Conservation (phyloP, 73 alveolate species). For the Paramecium octaurelia region DNA sequence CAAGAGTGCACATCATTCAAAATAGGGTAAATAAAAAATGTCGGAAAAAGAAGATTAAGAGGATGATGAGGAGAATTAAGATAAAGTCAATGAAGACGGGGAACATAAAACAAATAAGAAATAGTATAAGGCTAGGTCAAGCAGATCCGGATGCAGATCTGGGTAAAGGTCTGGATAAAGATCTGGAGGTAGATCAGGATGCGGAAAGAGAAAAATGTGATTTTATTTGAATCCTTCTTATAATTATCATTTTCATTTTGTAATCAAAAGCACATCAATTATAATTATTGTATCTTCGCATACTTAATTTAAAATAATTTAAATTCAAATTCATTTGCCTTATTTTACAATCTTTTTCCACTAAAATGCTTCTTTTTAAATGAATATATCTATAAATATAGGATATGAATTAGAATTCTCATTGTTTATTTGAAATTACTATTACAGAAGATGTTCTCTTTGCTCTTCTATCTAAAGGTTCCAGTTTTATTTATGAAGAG, state of each 20-base stretch:
- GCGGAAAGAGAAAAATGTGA: not conserved
- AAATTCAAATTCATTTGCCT: too few relatives aligned
- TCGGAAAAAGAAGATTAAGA: not conserved
- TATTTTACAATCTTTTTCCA: too few relatives aligned
- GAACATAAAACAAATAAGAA: not conserved
- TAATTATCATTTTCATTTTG: not conserved
- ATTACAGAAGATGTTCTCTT: constrained; percentile 2
- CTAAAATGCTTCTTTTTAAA: too few relatives aligned
- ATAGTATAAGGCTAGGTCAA: not conserved
- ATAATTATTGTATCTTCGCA: not conserved
- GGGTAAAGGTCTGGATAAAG: not conserved
- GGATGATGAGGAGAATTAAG: not conserved
- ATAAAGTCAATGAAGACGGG: not conserved
- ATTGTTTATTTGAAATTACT: not conserved
- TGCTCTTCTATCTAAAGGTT: constrained; percentile 1
- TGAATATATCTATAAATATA: too few relatives aligned
- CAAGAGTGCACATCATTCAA: not conserved
- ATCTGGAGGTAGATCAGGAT: not conserved
- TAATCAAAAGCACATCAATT: not conserved
- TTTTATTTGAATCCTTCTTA: not conserved
- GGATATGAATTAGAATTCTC: not conserved
- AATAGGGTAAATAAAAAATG: not conserved
- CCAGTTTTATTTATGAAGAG: not conserved
- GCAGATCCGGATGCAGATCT: not conserved
- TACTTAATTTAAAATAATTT: too few relatives aligned